Conservation (phyloP, 495 filamentous ascomycete genomes). For the Tirmania nivea region DNA sequence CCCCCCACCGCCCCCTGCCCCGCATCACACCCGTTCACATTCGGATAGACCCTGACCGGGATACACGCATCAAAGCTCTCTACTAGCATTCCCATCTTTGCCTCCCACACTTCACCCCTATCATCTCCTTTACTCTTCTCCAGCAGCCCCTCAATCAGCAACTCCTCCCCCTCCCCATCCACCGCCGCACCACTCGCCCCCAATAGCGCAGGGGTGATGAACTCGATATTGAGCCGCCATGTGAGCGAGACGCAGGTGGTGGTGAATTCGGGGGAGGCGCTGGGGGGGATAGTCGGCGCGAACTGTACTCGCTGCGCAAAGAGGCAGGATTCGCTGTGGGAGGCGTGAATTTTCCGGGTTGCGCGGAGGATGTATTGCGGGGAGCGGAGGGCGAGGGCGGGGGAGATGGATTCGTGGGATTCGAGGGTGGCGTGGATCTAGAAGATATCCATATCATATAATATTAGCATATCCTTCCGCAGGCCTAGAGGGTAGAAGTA, state of each 20-base stretch:
- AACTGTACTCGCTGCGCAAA: conserved; percentile 62
- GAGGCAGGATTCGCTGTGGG: conserved; percentile 55
- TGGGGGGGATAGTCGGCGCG: conserved; percentile 53
- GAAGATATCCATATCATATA: neutral
- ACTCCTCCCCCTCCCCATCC: conserved; percentile 21
- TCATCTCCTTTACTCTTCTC: conserved; percentile 23
- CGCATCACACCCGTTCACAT: conserved; percentile 1
- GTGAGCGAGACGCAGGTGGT: conserved; percentile 67
- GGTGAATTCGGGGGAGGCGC: conserved; percentile 67
- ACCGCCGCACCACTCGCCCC: conserved; percentile 13
- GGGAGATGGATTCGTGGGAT: conserved; percentile 55
- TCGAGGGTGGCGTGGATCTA: conserved; percentile 44
- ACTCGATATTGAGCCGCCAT: conserved; percentile 77
- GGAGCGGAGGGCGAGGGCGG: conserved; percentile 60
- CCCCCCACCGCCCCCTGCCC: neutral
- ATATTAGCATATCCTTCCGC: neutral
- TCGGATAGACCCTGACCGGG: conserved; percentile 18
- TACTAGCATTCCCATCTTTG: conserved; percentile 13
- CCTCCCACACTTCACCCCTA: conserved; percentile 16
- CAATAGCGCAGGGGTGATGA: conserved; percentile 43
- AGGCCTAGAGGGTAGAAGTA: too few relatives aligned
- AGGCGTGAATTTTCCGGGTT: conserved; percentile 57
- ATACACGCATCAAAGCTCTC: conserved; percentile 20
- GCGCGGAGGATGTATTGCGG: conserved; percentile 64
- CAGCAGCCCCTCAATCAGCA: conserved; percentile 21